Conservation (phyloP, 2,329 filamentous ascomycete species). For the Delphinella strobiligena region DNA sequence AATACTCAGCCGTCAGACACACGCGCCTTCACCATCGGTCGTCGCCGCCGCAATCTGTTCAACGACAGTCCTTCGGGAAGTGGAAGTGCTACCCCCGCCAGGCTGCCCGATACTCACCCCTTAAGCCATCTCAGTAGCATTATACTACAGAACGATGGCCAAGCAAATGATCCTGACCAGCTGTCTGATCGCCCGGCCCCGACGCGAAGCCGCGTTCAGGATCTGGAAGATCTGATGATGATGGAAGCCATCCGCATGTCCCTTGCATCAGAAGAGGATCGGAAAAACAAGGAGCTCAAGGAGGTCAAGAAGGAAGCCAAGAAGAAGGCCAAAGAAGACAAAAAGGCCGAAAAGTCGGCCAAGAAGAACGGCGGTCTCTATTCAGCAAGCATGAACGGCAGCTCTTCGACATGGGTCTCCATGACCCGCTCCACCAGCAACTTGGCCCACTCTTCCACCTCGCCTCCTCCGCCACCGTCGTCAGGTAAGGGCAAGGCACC, state of each 20-base stretch:
- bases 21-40: conserved; percentile 37
- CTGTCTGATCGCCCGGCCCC: conserved; percentile 40
- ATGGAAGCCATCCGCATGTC: conserved; percentile 89
- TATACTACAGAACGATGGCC: conserved; percentile 19
- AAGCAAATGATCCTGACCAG: conserved; percentile 4
- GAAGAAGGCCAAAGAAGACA: conserved; percentile 50
- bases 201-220: conserved; percentile 58
- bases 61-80: conserved; percentile 33
- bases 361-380: conserved; percentile 52
- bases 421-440: conserved; percentile 36
- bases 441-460: conserved; percentile 20
- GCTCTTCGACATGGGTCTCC: conserved; percentile 20
- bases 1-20: conserved; percentile 33
- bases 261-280: conserved; percentile 83
- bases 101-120: conserved; percentile 18
- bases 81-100: conserved; percentile 30
- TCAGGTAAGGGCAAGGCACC: conserved; percentile 36
- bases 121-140: conserved; percentile 21
- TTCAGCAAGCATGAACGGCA: conserved; percentile 21
- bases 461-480: conserved; percentile 17
- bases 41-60: conserved; percentile 40
- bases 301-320: conserved; percentile 78
- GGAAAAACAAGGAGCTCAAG: conserved; percentile 75
- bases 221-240: conserved; percentile 97
- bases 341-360: conserved; percentile 56